These are phyloP conservation scores for Butyriboletus loyo DNA, from an alignment of 768 basidiomycete species.

Conservation along the genomic window DNA sequence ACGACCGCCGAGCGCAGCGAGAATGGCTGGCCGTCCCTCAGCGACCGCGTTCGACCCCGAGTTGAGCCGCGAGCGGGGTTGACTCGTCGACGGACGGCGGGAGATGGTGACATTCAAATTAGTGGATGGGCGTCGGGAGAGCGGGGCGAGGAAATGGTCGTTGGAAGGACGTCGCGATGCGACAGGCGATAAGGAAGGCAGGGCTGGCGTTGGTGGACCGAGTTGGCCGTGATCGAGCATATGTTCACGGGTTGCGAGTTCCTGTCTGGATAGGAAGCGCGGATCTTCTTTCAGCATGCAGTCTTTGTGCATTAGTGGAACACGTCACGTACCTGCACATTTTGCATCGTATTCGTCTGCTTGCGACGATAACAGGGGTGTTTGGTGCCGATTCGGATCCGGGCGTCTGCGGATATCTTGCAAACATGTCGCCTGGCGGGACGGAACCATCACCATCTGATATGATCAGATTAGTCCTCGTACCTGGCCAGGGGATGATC, in stretches of 20 bases:
- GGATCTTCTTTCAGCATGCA: neutral
- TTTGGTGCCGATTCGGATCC: conserved; percentile 51
- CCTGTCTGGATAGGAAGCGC: conserved; percentile 43
- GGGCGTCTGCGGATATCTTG: conserved; percentile 66
- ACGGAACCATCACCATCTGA: conserved; percentile 72
- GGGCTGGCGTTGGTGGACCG: conserved; percentile 61
- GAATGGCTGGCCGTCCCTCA: conserved; percentile 22
- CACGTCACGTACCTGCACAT: conserved; percentile 68
- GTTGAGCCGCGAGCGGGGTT: conserved; percentile 22
- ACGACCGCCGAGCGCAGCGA: conserved; percentile 28
- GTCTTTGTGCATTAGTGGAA: neutral
- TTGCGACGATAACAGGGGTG: conserved; percentile 53
- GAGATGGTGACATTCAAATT: conserved; percentile 31
- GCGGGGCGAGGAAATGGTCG: conserved; percentile 8
- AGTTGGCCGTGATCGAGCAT: conserved; percentile 89
- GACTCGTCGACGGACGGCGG: conserved; percentile 24
- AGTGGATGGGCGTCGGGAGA: conserved; percentile 20
- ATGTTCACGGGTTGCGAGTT: conserved; percentile 87
- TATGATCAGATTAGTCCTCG: conserved; percentile 7
- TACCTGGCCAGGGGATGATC: neutral
- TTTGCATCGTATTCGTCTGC: conserved; percentile 81
- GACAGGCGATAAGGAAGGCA: conserved; percentile 43
- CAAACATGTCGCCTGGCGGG: conserved; percentile 70
- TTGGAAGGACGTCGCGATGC: conserved; percentile 44
- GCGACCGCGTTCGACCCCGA: conserved; percentile 15